phyloP scores from a whole-genome alignment of 257 asterid genomes.

The Solanum etuberosum region DNA sequence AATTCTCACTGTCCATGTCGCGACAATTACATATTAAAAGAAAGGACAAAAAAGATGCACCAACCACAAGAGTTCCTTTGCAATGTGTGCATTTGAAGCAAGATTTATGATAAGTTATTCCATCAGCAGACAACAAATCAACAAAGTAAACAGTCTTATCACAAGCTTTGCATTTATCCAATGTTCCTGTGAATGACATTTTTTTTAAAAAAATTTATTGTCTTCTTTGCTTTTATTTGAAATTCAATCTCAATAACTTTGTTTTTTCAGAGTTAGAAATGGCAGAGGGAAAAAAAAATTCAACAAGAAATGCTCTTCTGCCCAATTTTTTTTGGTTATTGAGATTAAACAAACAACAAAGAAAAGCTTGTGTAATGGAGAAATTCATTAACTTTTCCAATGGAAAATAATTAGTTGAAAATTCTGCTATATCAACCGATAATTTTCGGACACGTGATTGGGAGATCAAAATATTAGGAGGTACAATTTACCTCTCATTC shows the following conservation, averaged over 20 bases:
- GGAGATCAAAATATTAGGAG: neutral
- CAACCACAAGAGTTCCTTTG: slow-evolving; percentile 48
- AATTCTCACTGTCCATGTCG: neutral
- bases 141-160: slow-evolving; percentile 46
- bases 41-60: slow-evolving; percentile 6
- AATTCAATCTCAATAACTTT: neutral
- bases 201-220: neutral
- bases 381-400: neutral
- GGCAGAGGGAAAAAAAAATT: neutral
- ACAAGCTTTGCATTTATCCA: slow-evolving; percentile 49
- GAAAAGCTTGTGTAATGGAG: neutral
- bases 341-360: neutral
- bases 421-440: neutral
- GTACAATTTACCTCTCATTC: neutral
- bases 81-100: slow-evolving; percentile 58
- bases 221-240: neutral
- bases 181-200: slow-evolving; percentile 17
- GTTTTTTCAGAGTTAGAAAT: neutral
- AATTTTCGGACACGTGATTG: neutral
- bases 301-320: neutral
- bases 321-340: neutral
- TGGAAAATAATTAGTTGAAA: neutral
- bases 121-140: slow-evolving; percentile 54
- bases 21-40: neutral
- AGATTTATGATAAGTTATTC: slow-evolving; percentile 41